Evolutionary conservation across 1,139 yeast species (phyloP).

Genomic region (Nakaseomyces delphensis): DNA sequence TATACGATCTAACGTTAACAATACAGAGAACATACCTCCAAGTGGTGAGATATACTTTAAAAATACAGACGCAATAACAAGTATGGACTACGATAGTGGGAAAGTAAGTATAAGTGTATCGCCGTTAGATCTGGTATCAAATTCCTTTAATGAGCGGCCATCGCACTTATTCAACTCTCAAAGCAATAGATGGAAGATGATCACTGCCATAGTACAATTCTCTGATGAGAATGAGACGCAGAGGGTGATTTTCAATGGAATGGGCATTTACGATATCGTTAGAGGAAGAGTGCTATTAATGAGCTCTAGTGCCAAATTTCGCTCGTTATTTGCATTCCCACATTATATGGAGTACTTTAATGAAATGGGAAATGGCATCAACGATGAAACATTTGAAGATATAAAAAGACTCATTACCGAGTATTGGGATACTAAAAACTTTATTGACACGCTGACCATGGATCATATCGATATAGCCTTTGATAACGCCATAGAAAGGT

Average conservation of each 20-base stretch:
- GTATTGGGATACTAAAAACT: slow-evolving; percentile 33
- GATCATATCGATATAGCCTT: slow-evolving; percentile 34
- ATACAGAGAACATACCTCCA: slow-evolving; percentile 15
- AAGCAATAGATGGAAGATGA: slow-evolving; percentile 29
- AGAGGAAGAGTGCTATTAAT: slow-evolving; percentile 59
- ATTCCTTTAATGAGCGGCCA: slow-evolving; percentile 13
- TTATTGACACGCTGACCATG: slow-evolving; percentile 32
- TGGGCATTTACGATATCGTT: slow-evolving; percentile 63
- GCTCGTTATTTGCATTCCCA: slow-evolving; percentile 43
- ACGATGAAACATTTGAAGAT: slow-evolving; percentile 37
- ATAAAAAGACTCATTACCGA: slow-evolving; percentile 32
- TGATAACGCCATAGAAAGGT: slow-evolving; percentile 37
- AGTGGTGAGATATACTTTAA: slow-evolving; percentile 23
- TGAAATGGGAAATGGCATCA: slow-evolving; percentile 32
- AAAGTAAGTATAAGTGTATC: slow-evolving; percentile 22
- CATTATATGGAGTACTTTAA: slow-evolving; percentile 28
- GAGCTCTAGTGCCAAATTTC: slow-evolving; percentile 65
- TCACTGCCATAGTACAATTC: slow-evolving; percentile 27
- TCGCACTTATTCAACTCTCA: slow-evolving; percentile 26
- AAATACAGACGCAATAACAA: slow-evolving; percentile 23
- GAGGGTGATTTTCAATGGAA: slow-evolving; percentile 41
- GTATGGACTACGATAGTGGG: slow-evolving; percentile 27
- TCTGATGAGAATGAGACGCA: slow-evolving; percentile 37
- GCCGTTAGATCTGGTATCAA: slow-evolving; percentile 23
- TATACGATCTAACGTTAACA: slow-evolving; percentile 20